Percentiles rank a stretch among this genome's conserved stretches.
These are phyloP conservation scores for Cryptococcus neoformans DNA, from an alignment of 1,284 basidiomycete genomes.

Conservation along the genomic window DNA sequence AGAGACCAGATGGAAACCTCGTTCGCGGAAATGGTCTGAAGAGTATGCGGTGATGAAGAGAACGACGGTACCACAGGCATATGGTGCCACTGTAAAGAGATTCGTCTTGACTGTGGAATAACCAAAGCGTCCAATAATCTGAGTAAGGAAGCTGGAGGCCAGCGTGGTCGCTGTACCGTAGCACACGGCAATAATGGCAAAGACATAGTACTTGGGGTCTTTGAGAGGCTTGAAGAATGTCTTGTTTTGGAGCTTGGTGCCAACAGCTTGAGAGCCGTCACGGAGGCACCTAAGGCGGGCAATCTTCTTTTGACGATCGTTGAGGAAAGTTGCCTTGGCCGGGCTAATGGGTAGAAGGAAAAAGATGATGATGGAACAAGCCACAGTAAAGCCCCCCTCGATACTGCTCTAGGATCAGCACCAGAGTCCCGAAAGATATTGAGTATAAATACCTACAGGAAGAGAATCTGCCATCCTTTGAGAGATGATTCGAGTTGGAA, in stretches of 20 bases:
- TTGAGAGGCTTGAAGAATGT: constrained; percentile 15
- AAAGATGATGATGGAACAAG: not conserved
- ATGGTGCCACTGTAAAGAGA: constrained; percentile 56
- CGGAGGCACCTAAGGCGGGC: not conserved
- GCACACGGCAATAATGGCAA: constrained; percentile 43
- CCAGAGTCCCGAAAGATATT: too few relatives aligned
- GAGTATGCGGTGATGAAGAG: constrained; percentile 55
- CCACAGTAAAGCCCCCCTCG: not conserved
- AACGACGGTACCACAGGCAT: constrained; percentile 51
- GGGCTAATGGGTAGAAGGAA: not conserved
- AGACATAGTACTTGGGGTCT: constrained; percentile 18
- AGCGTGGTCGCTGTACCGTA: constrained; percentile 48
- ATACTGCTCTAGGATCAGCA: not conserved
- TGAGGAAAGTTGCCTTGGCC: not conserved
- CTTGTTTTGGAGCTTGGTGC: constrained; percentile 1
- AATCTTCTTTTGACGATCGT: not conserved
- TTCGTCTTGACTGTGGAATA: constrained; percentile 43
- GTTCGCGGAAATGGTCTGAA: constrained; percentile 57
- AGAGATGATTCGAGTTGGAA: constrained; percentile 53
- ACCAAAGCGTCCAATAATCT: constrained; percentile 56
- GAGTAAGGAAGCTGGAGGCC: constrained; percentile 53
- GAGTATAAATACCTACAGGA: constrained; percentile 27
- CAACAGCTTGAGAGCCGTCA: constrained; percentile 9
- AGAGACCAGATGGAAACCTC: constrained; percentile 42
- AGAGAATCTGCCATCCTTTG: constrained; percentile 56